These are phyloP conservation scores for Saccharomycopsis malanga DNA, from an alignment of 805 yeast genomes.

Conservation along the genomic window DNA sequence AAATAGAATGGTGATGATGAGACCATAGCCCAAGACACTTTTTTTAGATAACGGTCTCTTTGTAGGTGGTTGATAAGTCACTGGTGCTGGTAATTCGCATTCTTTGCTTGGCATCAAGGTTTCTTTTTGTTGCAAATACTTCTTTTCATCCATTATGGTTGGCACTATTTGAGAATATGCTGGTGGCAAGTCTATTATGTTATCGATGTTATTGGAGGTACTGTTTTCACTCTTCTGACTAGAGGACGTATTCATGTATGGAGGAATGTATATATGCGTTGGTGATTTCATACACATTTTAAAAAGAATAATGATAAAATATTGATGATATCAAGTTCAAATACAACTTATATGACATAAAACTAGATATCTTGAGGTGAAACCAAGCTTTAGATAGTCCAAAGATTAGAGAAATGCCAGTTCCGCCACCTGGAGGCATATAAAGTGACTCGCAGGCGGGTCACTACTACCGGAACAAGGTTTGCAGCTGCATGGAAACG, in stretches of 20 bases:
- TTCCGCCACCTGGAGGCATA: no score
- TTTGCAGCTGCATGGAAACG: no score
- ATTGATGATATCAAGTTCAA: no score
- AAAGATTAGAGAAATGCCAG: no score
- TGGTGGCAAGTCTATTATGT: background rate
- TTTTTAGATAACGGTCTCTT: constrained; percentile 1
- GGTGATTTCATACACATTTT: constrained; percentile 18
- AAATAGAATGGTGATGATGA: constrained; percentile 3
- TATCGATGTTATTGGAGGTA: background rate
- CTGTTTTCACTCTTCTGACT: background rate
- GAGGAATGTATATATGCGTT: constrained; percentile 11
- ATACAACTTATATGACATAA: no score
- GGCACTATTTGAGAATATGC: background rate
- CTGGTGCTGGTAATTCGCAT: constrained; percentile 3
- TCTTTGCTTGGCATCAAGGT: background rate
- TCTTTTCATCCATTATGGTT: background rate
- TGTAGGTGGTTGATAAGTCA: background rate
- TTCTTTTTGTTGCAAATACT: background rate
- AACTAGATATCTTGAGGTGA: no score
- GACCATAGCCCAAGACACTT: background rate
- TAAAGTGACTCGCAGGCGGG: no score
- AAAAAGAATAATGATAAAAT: no score
- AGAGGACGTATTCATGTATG: constrained; percentile 1
- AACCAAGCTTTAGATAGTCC: no score
- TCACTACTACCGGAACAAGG: no score